These are phyloP conservation scores for Hypoxylon perforatum DNA, from an alignment of 495 filamentous ascomycete genomes.

Conservation along the genomic window DNA sequence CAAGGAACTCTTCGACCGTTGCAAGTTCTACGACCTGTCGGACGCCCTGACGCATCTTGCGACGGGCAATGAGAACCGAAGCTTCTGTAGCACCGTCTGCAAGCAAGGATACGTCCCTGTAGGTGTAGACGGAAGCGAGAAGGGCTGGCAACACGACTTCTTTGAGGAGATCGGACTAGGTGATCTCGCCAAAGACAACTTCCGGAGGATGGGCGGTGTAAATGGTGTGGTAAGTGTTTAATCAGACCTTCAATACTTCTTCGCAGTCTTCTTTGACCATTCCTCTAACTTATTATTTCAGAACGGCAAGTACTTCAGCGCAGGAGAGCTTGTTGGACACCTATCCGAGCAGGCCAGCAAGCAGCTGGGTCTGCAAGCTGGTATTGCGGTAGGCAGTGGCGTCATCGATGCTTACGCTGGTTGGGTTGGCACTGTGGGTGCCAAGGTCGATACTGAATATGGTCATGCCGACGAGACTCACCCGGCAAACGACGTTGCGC, in stretches of 20 bases:
- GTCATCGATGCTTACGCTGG: slow-evolving; percentile 99
- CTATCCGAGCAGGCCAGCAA: slow-evolving; percentile 84
- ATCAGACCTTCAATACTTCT: slow-evolving; percentile 8
- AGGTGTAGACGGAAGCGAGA: slow-evolving; percentile 95
- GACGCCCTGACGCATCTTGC: slow-evolving; percentile 96
- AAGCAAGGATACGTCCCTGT: slow-evolving; percentile 97
- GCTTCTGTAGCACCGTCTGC: slow-evolving; percentile 93
- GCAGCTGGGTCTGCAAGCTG: slow-evolving; percentile 85
- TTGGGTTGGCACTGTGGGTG: slow-evolving; percentile 98
- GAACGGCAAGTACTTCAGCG: slow-evolving; percentile 91
- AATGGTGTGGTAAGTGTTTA: slow-evolving; percentile 84
- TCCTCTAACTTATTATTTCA: slow-evolving; percentile 50
- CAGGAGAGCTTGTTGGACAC: slow-evolving; percentile 87
- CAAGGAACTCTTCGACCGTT: slow-evolving; percentile 84
- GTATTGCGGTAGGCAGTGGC: slow-evolving; percentile 92
- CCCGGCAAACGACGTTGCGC: slow-evolving; percentile 80
- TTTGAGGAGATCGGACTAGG: slow-evolving; percentile 81
- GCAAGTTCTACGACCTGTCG: slow-evolving; percentile 94
- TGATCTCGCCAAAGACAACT: slow-evolving; percentile 85
- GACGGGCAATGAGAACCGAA: slow-evolving; percentile 91
- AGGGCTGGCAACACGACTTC: slow-evolving; percentile 98
- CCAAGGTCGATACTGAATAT: slow-evolving; percentile 78
- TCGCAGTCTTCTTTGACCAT: slow-evolving; percentile 25
- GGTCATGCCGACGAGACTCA: slow-evolving; percentile 68
- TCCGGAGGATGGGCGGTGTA: slow-evolving; percentile 91